Conservation (phyloP, 257 asterid species). For the Coffea eugenioides region DNA sequence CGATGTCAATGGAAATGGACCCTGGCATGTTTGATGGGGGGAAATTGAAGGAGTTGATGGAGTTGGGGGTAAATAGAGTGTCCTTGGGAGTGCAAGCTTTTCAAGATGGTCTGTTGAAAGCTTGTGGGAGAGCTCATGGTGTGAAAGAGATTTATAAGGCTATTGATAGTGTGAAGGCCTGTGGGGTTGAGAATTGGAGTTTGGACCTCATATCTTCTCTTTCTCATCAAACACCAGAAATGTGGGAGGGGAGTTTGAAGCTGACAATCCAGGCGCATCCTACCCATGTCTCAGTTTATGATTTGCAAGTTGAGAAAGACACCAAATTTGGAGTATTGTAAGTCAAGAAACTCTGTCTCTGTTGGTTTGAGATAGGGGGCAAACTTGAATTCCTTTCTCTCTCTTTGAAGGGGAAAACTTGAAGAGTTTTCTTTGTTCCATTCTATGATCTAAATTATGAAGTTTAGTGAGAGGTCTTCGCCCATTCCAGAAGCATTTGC, state of each 20-base stretch:
- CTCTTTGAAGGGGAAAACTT: not conserved
- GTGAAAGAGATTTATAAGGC: slow-evolving; percentile 71
- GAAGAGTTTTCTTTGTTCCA: not conserved
- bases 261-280: slow-evolving; percentile 62
- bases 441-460: not conserved
- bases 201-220: slow-evolving; percentile 90
- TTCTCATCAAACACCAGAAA: slow-evolving; percentile 64
- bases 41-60: slow-evolving; percentile 54
- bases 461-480: not conserved
- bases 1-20: slow-evolving; percentile 97
- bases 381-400: not conserved
- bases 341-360: slow-evolving; percentile 23
- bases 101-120: slow-evolving; percentile 74
- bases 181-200: slow-evolving; percentile 82
- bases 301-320: slow-evolving; percentile 83
- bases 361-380: not conserved
- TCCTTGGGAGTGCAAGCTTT: slow-evolving; percentile 93
- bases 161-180: slow-evolving; percentile 56
- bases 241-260: slow-evolving; percentile 91
- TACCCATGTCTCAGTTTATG: slow-evolving; percentile 84
- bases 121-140: slow-evolving; percentile 96
- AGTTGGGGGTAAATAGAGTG: slow-evolving; percentile 82
- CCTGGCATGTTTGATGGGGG: slow-evolving; percentile 79
- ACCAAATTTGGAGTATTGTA: slow-evolving; percentile 84
- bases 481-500: no score